Conservation (phyloP, 495 filamentous ascomycete species). For the Margaritispora aquatica region DNA sequence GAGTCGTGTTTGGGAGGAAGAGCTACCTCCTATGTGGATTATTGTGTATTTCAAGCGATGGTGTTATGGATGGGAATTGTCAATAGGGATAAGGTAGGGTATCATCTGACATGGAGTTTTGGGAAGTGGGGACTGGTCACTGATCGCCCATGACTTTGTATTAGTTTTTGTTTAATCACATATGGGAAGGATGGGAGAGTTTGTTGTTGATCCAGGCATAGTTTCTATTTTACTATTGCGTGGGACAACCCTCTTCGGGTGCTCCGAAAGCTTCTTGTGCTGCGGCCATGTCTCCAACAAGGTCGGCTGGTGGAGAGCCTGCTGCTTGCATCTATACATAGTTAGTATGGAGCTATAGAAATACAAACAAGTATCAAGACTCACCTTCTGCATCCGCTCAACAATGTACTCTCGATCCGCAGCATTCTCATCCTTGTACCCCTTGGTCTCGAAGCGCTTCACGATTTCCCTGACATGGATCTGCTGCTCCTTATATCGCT, state of each 20-base stretch:
- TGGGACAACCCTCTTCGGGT: conserved; percentile 65
- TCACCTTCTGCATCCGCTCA: conserved; percentile 93
- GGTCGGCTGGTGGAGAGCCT: conserved; percentile 81
- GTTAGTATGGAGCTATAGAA: conserved; percentile 14
- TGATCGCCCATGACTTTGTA: neutral
- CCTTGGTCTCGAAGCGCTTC: conserved; percentile 70
- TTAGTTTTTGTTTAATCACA: neutral
- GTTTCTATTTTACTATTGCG: conserved; percentile 39
- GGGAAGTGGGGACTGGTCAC: conserved; percentile 6
- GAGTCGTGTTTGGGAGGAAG: neutral
- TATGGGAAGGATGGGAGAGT: conserved; percentile 7
- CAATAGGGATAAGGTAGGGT: neutral
- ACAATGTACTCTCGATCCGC: conserved; percentile 88
- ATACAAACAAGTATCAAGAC: conserved; percentile 15
- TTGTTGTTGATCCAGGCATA: conserved; percentile 4
- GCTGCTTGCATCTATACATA: conserved; percentile 77
- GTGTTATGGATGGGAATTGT: conserved; percentile 9
- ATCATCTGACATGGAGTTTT: too few relatives aligned
- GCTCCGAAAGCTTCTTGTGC: conserved; percentile 65
- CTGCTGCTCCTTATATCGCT: conserved; percentile 77
- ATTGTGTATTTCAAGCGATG: conserved; percentile 15
- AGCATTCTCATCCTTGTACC: conserved; percentile 74
- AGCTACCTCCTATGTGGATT: neutral
- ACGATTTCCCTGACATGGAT: conserved; percentile 82
- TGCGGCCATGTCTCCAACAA: conserved; percentile 82